These are phyloP conservation scores for Aureobasidium subglaciale DNA, from an alignment of 2,329 filamentous ascomycete genomes.

Conservation along the genomic window DNA sequence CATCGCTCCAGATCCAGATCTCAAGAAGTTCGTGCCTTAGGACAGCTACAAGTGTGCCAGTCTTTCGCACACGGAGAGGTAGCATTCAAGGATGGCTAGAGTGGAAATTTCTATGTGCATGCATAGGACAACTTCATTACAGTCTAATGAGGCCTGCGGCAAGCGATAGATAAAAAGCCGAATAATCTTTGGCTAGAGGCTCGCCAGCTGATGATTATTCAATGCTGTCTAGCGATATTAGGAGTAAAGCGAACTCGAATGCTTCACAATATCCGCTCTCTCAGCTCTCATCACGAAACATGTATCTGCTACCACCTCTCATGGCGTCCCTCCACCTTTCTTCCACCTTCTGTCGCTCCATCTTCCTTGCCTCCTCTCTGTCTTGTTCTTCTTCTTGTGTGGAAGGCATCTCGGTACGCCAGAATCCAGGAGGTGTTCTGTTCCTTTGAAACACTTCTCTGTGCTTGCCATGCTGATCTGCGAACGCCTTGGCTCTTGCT, in stretches of 20 bases:
- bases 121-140: no score
- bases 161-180: no score
- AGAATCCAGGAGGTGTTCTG: slow-evolving; percentile 77
- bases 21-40: no score
- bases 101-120: no score
- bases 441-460: slow-evolving; percentile 64
- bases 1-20: no score
- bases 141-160: no score
- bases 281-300: slow-evolving; percentile 66
- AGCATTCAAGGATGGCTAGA: no score
- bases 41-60: no score
- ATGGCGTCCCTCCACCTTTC: slow-evolving; percentile 77
- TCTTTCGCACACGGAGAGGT: no score
- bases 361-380: slow-evolving; percentile 55
- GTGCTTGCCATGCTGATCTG: slow-evolving; percentile 71
- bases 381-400: slow-evolving; percentile 73
- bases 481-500: slow-evolving; percentile 65
- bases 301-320: slow-evolving; percentile 66
- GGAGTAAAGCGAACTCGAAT: neutral
- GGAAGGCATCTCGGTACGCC: slow-evolving; percentile 80
- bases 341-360: slow-evolving; percentile 58
- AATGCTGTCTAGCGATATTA: neutral
- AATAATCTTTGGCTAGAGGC: no score
- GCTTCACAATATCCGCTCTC: no score
- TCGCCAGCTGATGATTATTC: no score